Evolutionary conservation across 495 filamentous ascomycete species (phyloP), one percentile per base, ranked within the genome.

Genomic region (Penicillium parvum): DNA sequence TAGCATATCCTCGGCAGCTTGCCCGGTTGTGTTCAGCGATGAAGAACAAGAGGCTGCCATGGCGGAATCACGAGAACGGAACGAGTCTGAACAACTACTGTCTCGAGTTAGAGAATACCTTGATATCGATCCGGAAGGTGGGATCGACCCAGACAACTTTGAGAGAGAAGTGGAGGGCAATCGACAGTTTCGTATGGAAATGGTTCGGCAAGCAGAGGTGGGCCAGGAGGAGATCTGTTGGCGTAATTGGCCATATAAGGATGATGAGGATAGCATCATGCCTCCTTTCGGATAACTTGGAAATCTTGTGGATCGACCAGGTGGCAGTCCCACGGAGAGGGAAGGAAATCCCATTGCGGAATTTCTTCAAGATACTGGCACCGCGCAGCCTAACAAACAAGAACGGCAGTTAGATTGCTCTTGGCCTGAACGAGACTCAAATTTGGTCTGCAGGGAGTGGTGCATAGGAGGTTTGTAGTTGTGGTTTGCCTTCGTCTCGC

Each of bases 1-100:
- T 30, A 16, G 14, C 1, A 62, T 62, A 21, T 62, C 57, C 16
- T 50, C 57, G 3, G 21, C 38, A 9, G 27, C 17, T 12, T 68
- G 58, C 43, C 58, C 58, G 12, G 56, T 64, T 21, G 12, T 32
- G 7, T 62, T 65, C 49, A 50, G 37, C n/a, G 46, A 59, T 30
- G 45, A 58, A 53, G 58, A 65, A 45, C 49, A 49, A 52, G 50
- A 56, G 40, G 19, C 36, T 22, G 58, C 60, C 8, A 53, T 61
- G 14, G 52, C 18, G 22, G 64, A 66, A 47, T 58, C 62, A n/a
- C 38, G 50, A 18, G 57, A 58, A 50, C 65, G 60, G 64, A 65
- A 60, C 21, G 60, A 68, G 46, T 68, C 60, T 48, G 60, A 61
- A 51, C 32, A 53, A 23, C 45, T 66, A 9, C 12, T 66, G 18